Base-by-base conservation (phyloP, 495 filamentous ascomycete genomes). In the Trichodelitschia bisporula region DNA sequence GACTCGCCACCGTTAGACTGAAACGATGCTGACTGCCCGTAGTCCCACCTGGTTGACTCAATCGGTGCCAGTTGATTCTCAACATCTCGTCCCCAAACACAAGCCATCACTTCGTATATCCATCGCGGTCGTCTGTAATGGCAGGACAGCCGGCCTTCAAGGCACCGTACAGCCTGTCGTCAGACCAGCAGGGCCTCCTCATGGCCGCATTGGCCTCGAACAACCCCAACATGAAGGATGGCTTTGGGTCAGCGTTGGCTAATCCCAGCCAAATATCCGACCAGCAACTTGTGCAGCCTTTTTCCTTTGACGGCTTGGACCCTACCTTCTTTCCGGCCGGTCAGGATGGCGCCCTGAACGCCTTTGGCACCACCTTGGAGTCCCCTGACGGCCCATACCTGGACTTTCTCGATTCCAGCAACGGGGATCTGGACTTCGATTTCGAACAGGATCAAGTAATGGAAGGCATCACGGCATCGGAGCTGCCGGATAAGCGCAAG, bases 141-240 rank as follows among this genome's bases (percentile, higher is more conserved):
- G n/a, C n/a, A n/a, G n/a, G n/a, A n/a, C n/a, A n/a, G n/a, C n/a
- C n/a, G n/a, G n/a, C n/a, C n/a, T n/a, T 27, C 42, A 39, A 45
- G 9, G 34, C 31, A n/a, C 40, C 32, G 8, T 39, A 39, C 34
- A 72, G 71, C 46, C 72, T 92, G 36, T 78, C 79, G 21, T 70
- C 74, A 12, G 69, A 74, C 42, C 78, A 97, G 49, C 78, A 93
- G 53, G 72, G 75, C 44, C 69, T 93, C 23, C 55, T 95, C 25
- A 69, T 82, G 24, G 77, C 79, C 27, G 84, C 86, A 15, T 66
- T 97, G 39, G 71, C 72, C 28, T 89, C 83, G 32, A 84, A 84
- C 50, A 58, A 55, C 15, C 53, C 60, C 34, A 29, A 37, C 29
- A 13, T 14, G 11, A 36, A 40, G 23, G 17, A 8, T 26, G 28